These are phyloP conservation scores for Diplodia mutila DNA, from an alignment of 2,329 filamentous ascomycete genomes.

Conservation along the genomic window DNA sequence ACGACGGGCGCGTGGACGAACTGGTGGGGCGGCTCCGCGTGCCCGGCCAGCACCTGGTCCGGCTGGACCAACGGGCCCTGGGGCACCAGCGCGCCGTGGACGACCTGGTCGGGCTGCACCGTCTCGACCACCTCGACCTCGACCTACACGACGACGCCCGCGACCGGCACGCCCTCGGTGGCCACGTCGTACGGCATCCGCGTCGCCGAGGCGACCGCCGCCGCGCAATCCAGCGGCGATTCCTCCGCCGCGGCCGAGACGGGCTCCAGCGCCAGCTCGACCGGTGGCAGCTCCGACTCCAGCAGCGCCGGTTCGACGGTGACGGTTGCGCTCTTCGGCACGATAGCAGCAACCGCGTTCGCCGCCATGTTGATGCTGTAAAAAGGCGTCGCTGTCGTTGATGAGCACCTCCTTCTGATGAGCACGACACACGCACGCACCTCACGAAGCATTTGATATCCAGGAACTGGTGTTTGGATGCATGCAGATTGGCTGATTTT, in stretches of 20 bases:
- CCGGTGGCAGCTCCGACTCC: slow-evolving; percentile 13
- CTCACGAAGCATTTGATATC: slow-evolving; percentile 15
- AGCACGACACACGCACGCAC: background rate
- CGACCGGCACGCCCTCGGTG: slow-evolving; percentile 30
- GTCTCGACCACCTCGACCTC: slow-evolving; percentile 39
- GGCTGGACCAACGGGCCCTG: slow-evolving; percentile 43
- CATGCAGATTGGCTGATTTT: slow-evolving; percentile 19
- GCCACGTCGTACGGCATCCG: slow-evolving; percentile 38
- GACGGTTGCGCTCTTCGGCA: slow-evolving; percentile 22
- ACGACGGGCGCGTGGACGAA: slow-evolving; percentile 37
- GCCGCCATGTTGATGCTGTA: slow-evolving; percentile 20
- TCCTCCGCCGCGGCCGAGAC: slow-evolving; percentile 3
- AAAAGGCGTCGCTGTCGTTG: background rate
- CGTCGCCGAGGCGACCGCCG: slow-evolving; percentile 36
- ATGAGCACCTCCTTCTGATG: too few relatives aligned
- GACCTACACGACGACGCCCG: slow-evolving; percentile 36
- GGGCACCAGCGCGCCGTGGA: slow-evolving; percentile 43
- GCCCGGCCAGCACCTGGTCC: slow-evolving; percentile 41
- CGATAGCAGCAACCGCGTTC: slow-evolving; percentile 12
- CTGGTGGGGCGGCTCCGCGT: slow-evolving; percentile 41
- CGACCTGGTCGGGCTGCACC: slow-evolving; percentile 39
- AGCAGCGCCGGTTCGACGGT: background rate
- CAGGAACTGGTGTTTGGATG: slow-evolving; percentile 16
- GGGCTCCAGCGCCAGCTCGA: slow-evolving; percentile 4
- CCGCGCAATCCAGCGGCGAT: background rate